Evolutionary conservation across 345 rosid genomes (phyloP), one percentile per base, ranked within the genome.

Genomic region (Lepidium didymum): DNA sequence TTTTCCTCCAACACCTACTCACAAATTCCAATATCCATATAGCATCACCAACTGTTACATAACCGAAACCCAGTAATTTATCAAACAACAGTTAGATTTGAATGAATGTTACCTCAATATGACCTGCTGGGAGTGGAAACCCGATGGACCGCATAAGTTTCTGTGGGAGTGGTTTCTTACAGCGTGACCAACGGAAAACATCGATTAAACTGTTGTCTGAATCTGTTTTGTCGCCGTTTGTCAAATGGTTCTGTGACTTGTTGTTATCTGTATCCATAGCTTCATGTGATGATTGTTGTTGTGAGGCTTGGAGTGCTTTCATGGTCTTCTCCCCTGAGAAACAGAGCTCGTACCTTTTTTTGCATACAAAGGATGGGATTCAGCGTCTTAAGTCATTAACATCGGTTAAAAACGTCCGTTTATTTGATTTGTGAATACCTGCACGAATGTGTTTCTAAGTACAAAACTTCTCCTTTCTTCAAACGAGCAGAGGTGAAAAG

Each of bases 401-500:
- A 31, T 40, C 14, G 35, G n/a, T 53, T 8, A 61, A 18, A 13
- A 36, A 25, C 33, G 12, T 5, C 36, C 2, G 53, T 21, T 70
- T 35, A 18, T 13, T 18, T 29, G 54, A n/a, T 42, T 21, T 64
- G 25, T 2, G 12, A 34, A n/a, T 83, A 91, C 99, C 97, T 91
- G 96, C 92, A 86, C 15, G 96, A 85, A 81, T 89, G 98, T 38
- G 98, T 95, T 74, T 91, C 99, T 45, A 91, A 69, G 81, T 91
- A 95, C 68, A 95, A 53, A 69, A 91, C 99, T 72, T 95, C 98
- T 72, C 99, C 99, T 76, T 91, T 95, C 81, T 91, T 95, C 85
- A 95, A 79, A 27, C 98, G 96, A 29, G 98, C 98, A 72, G 99
- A 95, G 62, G 99, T 95, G 69, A 83, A 89, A 1, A 87, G 90